Evolutionary conservation across 805 yeast species (phyloP).

Genomic region (Cyberlindnera petersonii): DNA sequence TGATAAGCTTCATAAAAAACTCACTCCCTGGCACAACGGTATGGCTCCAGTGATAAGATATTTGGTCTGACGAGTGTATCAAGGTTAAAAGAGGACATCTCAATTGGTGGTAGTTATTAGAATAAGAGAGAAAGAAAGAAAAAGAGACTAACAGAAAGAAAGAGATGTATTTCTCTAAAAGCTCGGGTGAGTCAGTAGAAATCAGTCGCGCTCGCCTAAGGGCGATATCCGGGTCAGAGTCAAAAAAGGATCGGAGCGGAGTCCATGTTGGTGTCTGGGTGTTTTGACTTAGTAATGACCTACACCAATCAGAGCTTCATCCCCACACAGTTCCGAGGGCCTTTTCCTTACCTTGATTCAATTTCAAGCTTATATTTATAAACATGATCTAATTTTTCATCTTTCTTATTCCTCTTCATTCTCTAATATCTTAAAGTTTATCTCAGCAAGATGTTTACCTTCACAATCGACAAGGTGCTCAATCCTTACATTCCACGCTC

Average conservation of each 20-base stretch:
- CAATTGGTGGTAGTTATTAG: not conserved
- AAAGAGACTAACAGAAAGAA: not conserved
- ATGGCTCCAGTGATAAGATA: slow-evolving; percentile 78
- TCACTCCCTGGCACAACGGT: slow-evolving; percentile 89
- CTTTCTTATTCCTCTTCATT: too few relatives aligned
- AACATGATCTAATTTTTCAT: too few relatives aligned
- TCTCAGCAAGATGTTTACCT: slow-evolving; percentile 3
- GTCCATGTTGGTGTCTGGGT: too few relatives aligned
- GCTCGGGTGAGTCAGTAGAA: too few relatives aligned
- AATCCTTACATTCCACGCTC: slow-evolving; percentile 23
- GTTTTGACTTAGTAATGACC: too few relatives aligned
- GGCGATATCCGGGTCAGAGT: too few relatives aligned
- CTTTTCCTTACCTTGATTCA: too few relatives aligned
- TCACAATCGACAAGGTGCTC: slow-evolving; percentile 19
- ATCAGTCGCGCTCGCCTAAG: too few relatives aligned
- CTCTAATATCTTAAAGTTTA: not conserved
- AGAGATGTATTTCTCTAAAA: not conserved
- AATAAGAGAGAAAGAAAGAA: not conserved
- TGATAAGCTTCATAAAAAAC: slow-evolving; percentile 12
- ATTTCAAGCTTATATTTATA: too few relatives aligned
- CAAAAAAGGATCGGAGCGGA: too few relatives aligned
- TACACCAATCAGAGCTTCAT: not conserved
- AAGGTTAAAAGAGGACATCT: slow-evolving; percentile 46
- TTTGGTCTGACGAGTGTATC: slow-evolving; percentile 75
- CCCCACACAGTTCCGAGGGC: not conserved